A percentile compares a stretch with the other conserved stretches of the same genome.
Evolutionary conservation across 768 basidiomycete species (phyloP).

Genomic region (Cytidiella melzeri): DNA sequence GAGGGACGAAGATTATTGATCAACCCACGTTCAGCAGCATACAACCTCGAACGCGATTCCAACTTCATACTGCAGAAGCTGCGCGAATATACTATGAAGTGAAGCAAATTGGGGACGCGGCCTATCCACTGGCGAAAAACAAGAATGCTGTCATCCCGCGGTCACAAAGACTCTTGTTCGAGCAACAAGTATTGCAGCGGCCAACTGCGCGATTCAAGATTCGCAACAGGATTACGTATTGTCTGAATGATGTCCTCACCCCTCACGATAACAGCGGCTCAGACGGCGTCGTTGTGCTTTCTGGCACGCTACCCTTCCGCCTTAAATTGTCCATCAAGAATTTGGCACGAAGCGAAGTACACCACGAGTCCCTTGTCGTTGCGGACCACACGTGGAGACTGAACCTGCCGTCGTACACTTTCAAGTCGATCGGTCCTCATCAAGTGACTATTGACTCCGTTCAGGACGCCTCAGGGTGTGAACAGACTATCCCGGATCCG

Average conservation of each 20-base stretch:
- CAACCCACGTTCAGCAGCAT: slow-evolving; percentile 84
- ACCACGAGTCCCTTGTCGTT: slow-evolving; percentile 48
- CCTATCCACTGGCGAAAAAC: slow-evolving; percentile 73
- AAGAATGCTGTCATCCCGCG: slow-evolving; percentile 58
- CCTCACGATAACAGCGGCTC: slow-evolving; percentile 44
- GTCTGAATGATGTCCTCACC: slow-evolving; percentile 62
- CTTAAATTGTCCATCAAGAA: slow-evolving; percentile 72
- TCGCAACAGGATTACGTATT: slow-evolving; percentile 61
- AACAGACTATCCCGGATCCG: slow-evolving; percentile 62
- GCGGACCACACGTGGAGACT: slow-evolving; percentile 58
- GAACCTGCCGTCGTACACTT: slow-evolving; percentile 61
- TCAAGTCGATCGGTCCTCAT: slow-evolving; percentile 78
- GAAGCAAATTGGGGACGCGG: slow-evolving; percentile 79
- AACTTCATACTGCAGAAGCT: slow-evolving; percentile 68
- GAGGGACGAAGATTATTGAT: slow-evolving; percentile 64
- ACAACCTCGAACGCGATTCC: slow-evolving; percentile 72
- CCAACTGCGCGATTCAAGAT: slow-evolving; percentile 79
- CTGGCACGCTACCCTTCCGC: slow-evolving; percentile 84
- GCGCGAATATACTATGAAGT: slow-evolving; percentile 89
- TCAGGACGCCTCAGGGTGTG: slow-evolving; percentile 77
- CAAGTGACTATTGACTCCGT: slow-evolving; percentile 73
- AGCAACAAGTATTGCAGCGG: slow-evolving; percentile 78
- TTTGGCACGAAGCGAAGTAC: slow-evolving; percentile 62
- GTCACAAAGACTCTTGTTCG: slow-evolving; percentile 64
- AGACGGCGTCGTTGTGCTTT: slow-evolving; percentile 62